Evolutionary conservation across 768 basidiomycete genomes (phyloP).

Genomic region (Russula griseocarnosa): DNA sequence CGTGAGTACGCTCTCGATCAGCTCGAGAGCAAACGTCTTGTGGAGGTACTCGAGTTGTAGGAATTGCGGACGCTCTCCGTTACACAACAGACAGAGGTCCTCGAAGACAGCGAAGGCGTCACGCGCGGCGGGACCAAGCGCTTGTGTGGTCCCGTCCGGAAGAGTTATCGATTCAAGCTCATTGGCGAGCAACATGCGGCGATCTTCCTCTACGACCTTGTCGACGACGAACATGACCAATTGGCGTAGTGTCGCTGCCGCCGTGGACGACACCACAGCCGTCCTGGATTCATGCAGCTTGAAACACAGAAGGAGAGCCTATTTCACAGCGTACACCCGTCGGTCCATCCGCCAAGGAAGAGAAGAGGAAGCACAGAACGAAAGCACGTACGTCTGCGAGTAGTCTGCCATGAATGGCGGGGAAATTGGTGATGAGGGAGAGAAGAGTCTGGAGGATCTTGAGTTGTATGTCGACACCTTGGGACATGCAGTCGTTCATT

Average conservation of each 20-base stretch:
- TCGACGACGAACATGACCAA: conserved; percentile 98
- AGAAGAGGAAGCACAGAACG: neutral
- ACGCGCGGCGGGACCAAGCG: conserved; percentile 67
- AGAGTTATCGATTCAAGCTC: conserved; percentile 47
- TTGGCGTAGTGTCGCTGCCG: conserved; percentile 92
- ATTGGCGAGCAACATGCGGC: conserved; percentile 36
- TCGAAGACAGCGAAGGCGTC: conserved; percentile 90
- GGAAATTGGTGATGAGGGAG: conserved; percentile 85
- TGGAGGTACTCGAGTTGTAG: conserved; percentile 77
- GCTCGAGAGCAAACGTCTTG: conserved; percentile 93
- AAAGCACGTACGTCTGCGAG: conserved; percentile 70
- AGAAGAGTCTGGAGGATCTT: conserved; percentile 90
- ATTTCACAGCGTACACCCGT: neutral
- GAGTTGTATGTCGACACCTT: conserved; percentile 96
- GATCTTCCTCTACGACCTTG: conserved; percentile 81
- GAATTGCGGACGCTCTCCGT: conserved; percentile 56
- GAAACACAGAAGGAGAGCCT: conserved; percentile 94
- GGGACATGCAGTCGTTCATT: conserved; percentile 82
- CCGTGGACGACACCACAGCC: conserved; percentile 94
- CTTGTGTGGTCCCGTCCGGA: conserved; percentile 62
- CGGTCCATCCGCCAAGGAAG: neutral
- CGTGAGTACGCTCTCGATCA: conserved; percentile 94
- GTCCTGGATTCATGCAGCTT: conserved; percentile 93
- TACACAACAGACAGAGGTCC: conserved; percentile 86
- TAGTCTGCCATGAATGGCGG: conserved; percentile 70